phyloP scores from a whole-genome alignment of 441 rosid genomes.

The Gossypium schwendimanii region DNA sequence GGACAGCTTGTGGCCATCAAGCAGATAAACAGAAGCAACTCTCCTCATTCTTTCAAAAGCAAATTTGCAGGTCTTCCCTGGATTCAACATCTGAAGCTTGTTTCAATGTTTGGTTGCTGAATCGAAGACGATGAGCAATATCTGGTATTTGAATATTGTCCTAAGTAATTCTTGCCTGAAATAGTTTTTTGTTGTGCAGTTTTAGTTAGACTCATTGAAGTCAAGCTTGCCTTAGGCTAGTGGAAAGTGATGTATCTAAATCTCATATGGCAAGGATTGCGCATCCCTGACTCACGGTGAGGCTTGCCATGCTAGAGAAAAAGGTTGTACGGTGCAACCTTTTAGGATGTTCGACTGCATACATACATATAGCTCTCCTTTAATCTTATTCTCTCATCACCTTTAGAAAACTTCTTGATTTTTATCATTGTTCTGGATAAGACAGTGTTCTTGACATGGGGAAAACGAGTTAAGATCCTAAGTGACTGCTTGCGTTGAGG shows the following conservation, averaged over 20 bases:
- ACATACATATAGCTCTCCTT: too few species aligned
- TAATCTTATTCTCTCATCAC: not conserved
- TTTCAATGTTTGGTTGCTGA: constrained; percentile 50
- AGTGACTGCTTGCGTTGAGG: constrained; percentile 45
- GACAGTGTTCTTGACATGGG: constrained; percentile 41
- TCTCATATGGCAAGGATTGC: not conserved
- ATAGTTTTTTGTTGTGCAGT: not conserved
- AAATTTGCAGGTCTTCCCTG: constrained; percentile 59
- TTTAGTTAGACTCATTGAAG: not conserved
- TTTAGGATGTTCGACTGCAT: too few species aligned
- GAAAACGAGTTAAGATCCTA: constrained; percentile 45
- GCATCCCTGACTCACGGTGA: not conserved
- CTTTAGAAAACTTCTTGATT: not conserved
- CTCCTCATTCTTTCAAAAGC: constrained; percentile 38
- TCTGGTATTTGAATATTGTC: constrained; percentile 55
- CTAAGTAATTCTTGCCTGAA: constrained; percentile 26
- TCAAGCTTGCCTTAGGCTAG: not conserved
- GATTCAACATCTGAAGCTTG: constrained; percentile 56
- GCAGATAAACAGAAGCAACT: constrained; percentile 38
- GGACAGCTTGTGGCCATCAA: constrained; percentile 60
- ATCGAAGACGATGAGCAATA: constrained; percentile 45
- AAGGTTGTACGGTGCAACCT: not conserved
- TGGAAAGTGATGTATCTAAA: not conserved
- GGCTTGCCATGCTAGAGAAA: not conserved
- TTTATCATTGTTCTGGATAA: constrained; percentile 28